Evolutionary conservation across 108 stramenopile genomes (phyloP).

Genomic region (Skeletonema grethae): DNA sequence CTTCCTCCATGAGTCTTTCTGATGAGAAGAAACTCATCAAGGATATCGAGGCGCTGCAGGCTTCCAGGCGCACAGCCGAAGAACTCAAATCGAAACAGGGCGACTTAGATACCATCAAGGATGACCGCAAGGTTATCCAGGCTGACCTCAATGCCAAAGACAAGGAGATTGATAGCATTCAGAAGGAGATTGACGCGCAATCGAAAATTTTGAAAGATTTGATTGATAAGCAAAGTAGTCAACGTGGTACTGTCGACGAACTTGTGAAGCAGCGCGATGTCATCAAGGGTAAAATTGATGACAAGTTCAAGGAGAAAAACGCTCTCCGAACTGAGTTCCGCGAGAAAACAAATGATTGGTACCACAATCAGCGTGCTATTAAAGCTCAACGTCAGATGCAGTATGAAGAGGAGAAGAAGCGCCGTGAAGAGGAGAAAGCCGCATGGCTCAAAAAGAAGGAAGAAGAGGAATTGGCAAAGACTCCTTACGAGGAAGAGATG

Average conservation of each 20-base stretch:
- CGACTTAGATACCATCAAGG: constrained; percentile 66
- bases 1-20: constrained; percentile 89
- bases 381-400: constrained; percentile 81
- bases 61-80: constrained; percentile 73
- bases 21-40: constrained; percentile 97
- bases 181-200: constrained; percentile 73
- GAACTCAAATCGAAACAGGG: constrained; percentile 74
- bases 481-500: constrained; percentile 96
- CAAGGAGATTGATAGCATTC: constrained; percentile 87
- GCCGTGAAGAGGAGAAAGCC: constrained; percentile 84
- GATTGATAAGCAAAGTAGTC: constrained; percentile 60
- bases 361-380: constrained; percentile 76
- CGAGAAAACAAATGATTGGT: constrained; percentile 84
- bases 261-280: constrained; percentile 79
- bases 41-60: constrained; percentile 85
- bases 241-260: constrained; percentile 59
- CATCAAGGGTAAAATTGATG: constrained; percentile 69
- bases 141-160: constrained; percentile 75
- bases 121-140: constrained; percentile 60
- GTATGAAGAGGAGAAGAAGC: constrained; percentile 88
- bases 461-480: constrained; percentile 94
- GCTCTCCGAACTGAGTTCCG: constrained; percentile 69
- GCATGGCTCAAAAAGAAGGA: constrained; percentile 85
- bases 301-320: constrained; percentile 85
- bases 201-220: constrained; percentile 58